Evolutionary conservation across 129 eudicot genomes (phyloP), one percentile per base, ranked within the genome.

Genomic region (Apium graveolens): DNA sequence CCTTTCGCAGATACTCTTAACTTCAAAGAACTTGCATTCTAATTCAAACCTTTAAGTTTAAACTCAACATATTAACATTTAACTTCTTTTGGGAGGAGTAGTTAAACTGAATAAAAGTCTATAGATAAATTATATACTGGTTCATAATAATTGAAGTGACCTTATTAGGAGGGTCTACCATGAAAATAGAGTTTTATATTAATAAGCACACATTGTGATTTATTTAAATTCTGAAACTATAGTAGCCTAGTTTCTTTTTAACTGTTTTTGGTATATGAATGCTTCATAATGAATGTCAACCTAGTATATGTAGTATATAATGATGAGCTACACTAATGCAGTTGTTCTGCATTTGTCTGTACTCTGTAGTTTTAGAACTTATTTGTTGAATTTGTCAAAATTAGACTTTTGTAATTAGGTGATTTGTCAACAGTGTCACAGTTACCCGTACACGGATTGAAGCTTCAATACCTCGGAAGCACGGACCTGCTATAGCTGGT

Each of bases 401-500:
- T 72, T 73, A 11, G 39, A 66, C 29, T 26, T 62, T 26, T 49
- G 53, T 63, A 13, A 57, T 60, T 57, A 73, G 39, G 70, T 45
- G 35, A 62, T 80, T 51, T 80, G 76, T 75, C 44, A 76, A 82
- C 84, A 95, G 99, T 78, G 83, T 95, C 74, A 95, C 99, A 43
- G 76, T 79, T 31, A 87, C 95, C 32, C 95, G 96, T 44, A 80
- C 96, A 66, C 92, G 96, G 49, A 85, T 95, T 73, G 93, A 90
- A 88, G 86, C 93, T 73, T 92, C 97, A 48, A 95, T 92, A 81
- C 99, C 99, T 77, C 91, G 99, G 74, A 95, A 95, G 85, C 98
- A 95, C 76, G 98, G 98, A 53, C 98, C 96, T 83, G 90, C 97
- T 80, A 78, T 95, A 82, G 98, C 98, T 72, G 98, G 98, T 68